Percentiles rank a stretch among this genome's conserved stretches.
Conservation (phyloP, 371 early-diverging fungal genomes). For the Zopfochytrium polystomum region DNA sequence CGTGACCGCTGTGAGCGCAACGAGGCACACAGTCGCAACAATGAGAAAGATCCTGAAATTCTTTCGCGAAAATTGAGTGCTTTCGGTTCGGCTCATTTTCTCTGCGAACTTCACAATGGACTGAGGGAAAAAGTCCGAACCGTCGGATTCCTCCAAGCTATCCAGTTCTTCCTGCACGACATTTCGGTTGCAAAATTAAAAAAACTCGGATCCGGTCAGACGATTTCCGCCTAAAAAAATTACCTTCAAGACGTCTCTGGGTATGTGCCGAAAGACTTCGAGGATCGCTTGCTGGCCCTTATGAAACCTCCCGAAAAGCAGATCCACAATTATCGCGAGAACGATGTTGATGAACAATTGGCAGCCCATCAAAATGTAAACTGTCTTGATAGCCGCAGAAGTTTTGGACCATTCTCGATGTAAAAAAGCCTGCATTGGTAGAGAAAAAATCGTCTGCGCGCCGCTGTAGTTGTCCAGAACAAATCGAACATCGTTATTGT, state of each 20-base stretch:
- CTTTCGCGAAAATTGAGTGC: not conserved
- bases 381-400: not conserved
- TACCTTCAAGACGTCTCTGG: conserved; percentile 6
- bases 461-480: conserved; percentile 6
- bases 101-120: conserved; percentile 9
- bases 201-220: not conserved
- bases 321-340: conserved; percentile 3
- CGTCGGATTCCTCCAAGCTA: conserved; percentile 1
- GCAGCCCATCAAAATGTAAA: not conserved
- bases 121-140: conserved; percentile 4
- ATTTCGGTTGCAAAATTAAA: not conserved
- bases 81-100: not conserved
- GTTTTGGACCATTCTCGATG: not conserved
- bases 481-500: conserved; percentile 13
- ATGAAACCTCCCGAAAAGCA: conserved; percentile 2
- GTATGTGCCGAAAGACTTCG: conserved; percentile 12
- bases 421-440: not conserved
- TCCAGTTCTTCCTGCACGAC: conserved; percentile 2
- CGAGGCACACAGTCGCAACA: not conserved
- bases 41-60: not conserved
- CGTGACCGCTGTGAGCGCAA: not conserved
- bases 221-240: not conserved
- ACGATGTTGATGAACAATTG: not conserved
- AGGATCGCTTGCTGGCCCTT: not conserved
- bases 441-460: not conserved